These are phyloP conservation scores for Diospyros lotus DNA, from an alignment of 148 eudicot species.

Conservation along the genomic window DNA sequence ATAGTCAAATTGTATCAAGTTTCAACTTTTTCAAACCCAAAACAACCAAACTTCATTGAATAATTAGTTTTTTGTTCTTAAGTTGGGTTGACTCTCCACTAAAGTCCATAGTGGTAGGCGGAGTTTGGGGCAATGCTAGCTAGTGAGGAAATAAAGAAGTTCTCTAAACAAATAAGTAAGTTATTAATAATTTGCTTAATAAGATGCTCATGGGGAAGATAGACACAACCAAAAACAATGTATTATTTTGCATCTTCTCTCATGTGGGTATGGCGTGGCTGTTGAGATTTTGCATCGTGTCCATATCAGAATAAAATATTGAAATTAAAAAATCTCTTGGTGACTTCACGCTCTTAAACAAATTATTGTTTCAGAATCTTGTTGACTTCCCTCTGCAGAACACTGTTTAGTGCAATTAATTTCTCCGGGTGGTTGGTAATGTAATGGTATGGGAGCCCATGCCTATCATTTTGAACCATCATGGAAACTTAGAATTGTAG, in stretches of 20 bases:
- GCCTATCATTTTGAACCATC: too few species aligned
- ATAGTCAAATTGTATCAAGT: neutral
- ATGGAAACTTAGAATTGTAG: too few species aligned
- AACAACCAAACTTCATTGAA: neutral
- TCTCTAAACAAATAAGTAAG: neutral
- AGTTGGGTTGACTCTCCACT: constrained; percentile 21
- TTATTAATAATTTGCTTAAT: too few species aligned
- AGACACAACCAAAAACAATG: too few species aligned
- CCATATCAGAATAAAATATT: neutral
- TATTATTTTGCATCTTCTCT: too few species aligned
- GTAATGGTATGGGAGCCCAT: neutral
- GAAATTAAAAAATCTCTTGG: constrained; percentile 7
- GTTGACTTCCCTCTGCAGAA: constrained; percentile 24
- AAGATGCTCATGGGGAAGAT: too few species aligned
- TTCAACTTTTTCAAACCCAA: neutral
- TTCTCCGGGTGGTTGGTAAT: constrained; percentile 15
- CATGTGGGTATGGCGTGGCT: neutral
- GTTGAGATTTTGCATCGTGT: constrained; percentile 4
- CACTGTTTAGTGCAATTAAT: constrained; percentile 1
- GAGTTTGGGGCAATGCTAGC: neutral
- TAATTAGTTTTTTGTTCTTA: neutral
- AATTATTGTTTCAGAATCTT: constrained; percentile 11
- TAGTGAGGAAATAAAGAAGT: neutral
- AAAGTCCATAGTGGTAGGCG: constrained; percentile 18
- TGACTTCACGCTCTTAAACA: constrained; percentile 20